Conservation (phyloP, 106 monocot genomes). For the Apostasia shenzhenica region DNA sequence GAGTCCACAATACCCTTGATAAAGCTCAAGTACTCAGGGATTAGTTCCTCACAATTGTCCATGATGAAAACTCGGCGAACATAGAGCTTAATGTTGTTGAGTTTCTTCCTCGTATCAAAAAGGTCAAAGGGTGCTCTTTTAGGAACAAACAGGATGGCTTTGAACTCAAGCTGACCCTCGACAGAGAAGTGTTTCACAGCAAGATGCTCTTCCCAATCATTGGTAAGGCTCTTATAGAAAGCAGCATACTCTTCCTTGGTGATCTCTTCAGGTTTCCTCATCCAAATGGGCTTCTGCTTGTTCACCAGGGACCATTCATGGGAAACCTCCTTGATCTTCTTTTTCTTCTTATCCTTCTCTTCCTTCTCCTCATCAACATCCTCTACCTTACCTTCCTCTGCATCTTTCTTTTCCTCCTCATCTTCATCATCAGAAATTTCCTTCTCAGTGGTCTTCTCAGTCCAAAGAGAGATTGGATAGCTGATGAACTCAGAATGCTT, state of each 20-base stretch:
- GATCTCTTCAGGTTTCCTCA: slow-evolving; percentile 22
- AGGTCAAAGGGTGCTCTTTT: slow-evolving; percentile 18
- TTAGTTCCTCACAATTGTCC: slow-evolving; percentile 20
- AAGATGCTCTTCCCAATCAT: slow-evolving; percentile 22
- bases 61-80: slow-evolving; percentile 17
- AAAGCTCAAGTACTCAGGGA: slow-evolving; percentile 12
- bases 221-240: slow-evolving; percentile 22
- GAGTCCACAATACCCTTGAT: slow-evolving; percentile 18
- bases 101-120: slow-evolving; percentile 17
- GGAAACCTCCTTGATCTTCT: slow-evolving; percentile 25
- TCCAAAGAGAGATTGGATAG: slow-evolving; percentile 27
- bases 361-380: slow-evolving; percentile 30
- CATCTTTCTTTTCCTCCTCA: slow-evolving; percentile 18
- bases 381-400: slow-evolving; percentile 20
- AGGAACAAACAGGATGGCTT: slow-evolving; percentile 14
- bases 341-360: slow-evolving; percentile 20
- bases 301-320: slow-evolving; percentile 19
- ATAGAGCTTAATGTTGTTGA: slow-evolving; percentile 18
- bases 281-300: slow-evolving; percentile 25
- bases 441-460: slow-evolving; percentile 29
- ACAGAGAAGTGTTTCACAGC: slow-evolving; percentile 20
- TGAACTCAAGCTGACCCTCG: slow-evolving; percentile 21
- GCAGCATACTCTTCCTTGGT: slow-evolving; percentile 15
- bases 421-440: slow-evolving; percentile 30
- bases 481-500: slow-evolving; percentile 31